These are phyloP conservation scores for Yarrowia sp. DNA, from an alignment of 805 yeast species.

Conservation along the genomic window DNA sequence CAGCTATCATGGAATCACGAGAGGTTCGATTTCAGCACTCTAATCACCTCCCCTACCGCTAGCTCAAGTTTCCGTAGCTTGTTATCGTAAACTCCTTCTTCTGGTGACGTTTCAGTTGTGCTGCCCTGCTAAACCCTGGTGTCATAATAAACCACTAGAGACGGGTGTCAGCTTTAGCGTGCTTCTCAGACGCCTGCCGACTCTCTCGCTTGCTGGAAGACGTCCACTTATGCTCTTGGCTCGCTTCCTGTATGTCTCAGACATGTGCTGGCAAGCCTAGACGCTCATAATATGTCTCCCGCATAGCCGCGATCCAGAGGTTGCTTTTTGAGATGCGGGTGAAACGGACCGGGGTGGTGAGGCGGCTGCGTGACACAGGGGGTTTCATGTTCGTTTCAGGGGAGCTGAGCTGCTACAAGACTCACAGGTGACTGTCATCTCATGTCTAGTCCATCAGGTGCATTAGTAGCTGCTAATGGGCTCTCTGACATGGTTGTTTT, in stretches of 20 bases:
- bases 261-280: background rate
- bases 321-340: background rate
- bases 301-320: background rate
- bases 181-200: background rate
- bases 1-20: too few relatives aligned
- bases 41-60: too few relatives aligned
- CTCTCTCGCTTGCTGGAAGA: too few relatives aligned
- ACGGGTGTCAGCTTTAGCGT: background rate
- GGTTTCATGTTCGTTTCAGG: background rate
- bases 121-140: too few relatives aligned
- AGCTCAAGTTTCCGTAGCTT: too few relatives aligned
- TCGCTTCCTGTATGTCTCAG: background rate
- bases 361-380: background rate
- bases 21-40: too few relatives aligned
- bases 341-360: background rate
- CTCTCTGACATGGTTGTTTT: background rate
- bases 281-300: background rate
- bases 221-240: too few relatives aligned
- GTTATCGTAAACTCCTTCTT: too few relatives aligned
- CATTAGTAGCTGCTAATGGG: background rate
- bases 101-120: too few relatives aligned
- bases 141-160: background rate
- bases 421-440: too few relatives aligned
- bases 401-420: too few relatives aligned
- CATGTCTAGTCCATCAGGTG: background rate